phyloP scores from a whole-genome alignment of 306 rosid species.

The Psophocarpus tetragonolobus region DNA sequence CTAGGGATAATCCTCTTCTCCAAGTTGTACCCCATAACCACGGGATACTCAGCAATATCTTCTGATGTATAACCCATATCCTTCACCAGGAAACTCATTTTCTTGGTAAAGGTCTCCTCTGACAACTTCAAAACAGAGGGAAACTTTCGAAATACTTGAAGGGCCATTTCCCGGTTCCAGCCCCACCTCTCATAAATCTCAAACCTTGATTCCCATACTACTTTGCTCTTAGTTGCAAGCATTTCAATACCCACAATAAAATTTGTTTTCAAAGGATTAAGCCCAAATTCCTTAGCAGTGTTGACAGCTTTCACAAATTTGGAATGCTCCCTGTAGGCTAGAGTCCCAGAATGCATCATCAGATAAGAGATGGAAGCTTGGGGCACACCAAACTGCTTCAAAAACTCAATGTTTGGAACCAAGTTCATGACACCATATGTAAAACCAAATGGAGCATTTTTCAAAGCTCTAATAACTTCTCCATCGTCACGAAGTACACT shows the following conservation, averaged over 20 bases:
- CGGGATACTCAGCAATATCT: neutral
- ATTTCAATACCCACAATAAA: constrained; percentile 28
- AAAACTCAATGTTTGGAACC: constrained; percentile 30
- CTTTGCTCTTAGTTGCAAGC: neutral
- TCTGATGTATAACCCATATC: neutral
- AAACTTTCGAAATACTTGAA: constrained; percentile 28
- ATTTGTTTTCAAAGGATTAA: neutral
- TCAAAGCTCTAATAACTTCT: constrained; percentile 19
- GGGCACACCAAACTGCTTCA: constrained; percentile 38
- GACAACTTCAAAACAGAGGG: constrained; percentile 20
- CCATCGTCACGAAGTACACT: constrained; percentile 12
- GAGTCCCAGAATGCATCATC: neutral
- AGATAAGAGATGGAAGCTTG: neutral
- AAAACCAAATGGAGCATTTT: neutral
- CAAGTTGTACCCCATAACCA: neutral
- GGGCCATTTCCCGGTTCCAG: constrained; percentile 15
- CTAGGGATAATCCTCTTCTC: constrained; percentile 40
- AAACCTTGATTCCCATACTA: constrained; percentile 20
- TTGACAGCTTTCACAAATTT: constrained; percentile 19
- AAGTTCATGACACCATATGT: neutral
- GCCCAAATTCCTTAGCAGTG: constrained; percentile 26
- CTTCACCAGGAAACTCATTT: neutral
- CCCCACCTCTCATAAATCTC: constrained; percentile 36
- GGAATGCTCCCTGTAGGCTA: neutral
- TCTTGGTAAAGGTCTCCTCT: constrained; percentile 4